Evolutionary conservation across 192 early-diverging fungal species (phyloP).

Genomic region (Coemansia sp.): DNA sequence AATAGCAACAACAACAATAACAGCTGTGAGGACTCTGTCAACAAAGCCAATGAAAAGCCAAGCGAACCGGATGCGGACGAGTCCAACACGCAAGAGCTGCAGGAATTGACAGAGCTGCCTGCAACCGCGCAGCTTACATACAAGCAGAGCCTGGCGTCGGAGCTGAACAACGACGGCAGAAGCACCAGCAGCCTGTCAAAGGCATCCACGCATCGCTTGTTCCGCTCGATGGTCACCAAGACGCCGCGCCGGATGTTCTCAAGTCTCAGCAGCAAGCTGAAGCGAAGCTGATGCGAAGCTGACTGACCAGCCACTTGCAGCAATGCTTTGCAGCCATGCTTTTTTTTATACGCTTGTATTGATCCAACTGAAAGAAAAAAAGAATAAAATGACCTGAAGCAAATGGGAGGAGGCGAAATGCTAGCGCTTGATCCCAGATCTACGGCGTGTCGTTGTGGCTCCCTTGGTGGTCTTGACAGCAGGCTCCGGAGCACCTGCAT

Average conservation of each 20-base stretch:
- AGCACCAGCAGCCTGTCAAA: conserved; percentile 9
- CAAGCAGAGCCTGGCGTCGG: conserved; percentile 9
- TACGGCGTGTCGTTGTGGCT: conserved; percentile 2
- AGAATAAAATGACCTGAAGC: background rate
- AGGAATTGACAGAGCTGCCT: background rate
- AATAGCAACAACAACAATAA: conserved; percentile 10
- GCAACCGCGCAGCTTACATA: background rate
- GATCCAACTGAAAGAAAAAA: background rate
- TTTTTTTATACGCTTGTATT: background rate
- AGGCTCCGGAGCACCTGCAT: background rate
- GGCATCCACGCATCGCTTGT: conserved; percentile 7
- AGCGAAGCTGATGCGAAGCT: background rate
- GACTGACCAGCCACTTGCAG: too few species aligned
- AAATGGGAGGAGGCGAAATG: too few species aligned
- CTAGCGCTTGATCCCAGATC: conserved; percentile 10
- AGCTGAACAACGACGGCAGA: conserved; percentile 4
- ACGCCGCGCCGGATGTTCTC: conserved; percentile 33
- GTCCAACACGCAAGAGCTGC: background rate
- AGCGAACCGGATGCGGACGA: background rate
- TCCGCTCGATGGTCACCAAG: conserved; percentile 21
- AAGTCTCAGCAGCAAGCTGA: conserved; percentile 15
- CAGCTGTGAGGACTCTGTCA: background rate
- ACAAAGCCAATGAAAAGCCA: background rate
- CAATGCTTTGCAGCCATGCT: too few species aligned
- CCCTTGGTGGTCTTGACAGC: conserved; percentile 6